Percentiles rank a stretch among this genome's conserved stretches.
Conservation (phyloP, 495 filamentous ascomycete genomes). For the Penicillium parvum region DNA sequence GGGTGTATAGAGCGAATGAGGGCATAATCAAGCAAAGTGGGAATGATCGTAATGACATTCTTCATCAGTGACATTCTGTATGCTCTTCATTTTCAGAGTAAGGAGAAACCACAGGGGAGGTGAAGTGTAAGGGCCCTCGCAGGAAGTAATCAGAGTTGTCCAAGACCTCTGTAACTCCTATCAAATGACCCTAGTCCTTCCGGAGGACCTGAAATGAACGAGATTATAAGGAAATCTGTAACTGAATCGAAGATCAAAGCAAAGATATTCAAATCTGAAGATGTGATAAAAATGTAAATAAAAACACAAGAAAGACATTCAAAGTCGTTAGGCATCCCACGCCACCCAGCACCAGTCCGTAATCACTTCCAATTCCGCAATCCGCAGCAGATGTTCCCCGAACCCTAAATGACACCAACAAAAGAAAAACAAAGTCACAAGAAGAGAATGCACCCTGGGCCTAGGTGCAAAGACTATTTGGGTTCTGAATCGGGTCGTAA, state of each 20-base stretch:
- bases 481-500: constrained; percentile 28
- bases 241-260: neutral
- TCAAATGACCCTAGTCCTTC: constrained; percentile 4
- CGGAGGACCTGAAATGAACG: constrained; percentile 1
- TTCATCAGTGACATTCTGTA: constrained; percentile 21
- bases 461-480: constrained; percentile 37
- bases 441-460: constrained; percentile 4
- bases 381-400: constrained; percentile 1
- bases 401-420: constrained; percentile 5
- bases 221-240: constrained; percentile 1
- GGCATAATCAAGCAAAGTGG: too few species aligned
- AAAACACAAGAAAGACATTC: neutral
- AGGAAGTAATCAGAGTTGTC: too few species aligned
- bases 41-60: too few species aligned
- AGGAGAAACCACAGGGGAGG: too few species aligned
- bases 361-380: constrained; percentile 15
- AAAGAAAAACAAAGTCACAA: constrained; percentile 13
- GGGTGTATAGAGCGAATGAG: neutral
- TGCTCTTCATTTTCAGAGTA: constrained; percentile 4
- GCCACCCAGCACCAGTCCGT: constrained; percentile 27
- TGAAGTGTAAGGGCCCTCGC: too few species aligned
- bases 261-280: neutral
- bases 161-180: constrained; percentile 2
- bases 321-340: constrained; percentile 11
- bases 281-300: neutral